Conservation (phyloP, 495 filamentous ascomycete species). For the Aspergillus leporis region DNA sequence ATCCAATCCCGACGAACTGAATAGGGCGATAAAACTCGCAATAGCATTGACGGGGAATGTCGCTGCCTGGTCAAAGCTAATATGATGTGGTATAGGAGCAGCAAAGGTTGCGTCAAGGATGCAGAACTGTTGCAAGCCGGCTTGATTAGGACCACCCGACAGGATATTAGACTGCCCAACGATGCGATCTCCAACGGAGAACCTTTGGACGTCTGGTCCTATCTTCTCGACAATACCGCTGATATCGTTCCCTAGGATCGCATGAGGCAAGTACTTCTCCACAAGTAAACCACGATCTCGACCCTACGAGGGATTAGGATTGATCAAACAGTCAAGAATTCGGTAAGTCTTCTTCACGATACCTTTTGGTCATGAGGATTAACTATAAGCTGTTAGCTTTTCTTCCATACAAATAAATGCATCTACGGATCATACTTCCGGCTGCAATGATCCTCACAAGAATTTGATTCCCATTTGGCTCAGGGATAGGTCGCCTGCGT, state of each 20-base stretch:
- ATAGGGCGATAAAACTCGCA: slow-evolving; percentile 26
- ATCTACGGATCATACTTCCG: slow-evolving; percentile 2
- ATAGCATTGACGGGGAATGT: slow-evolving; percentile 30
- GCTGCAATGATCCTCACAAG: slow-evolving; percentile 29
- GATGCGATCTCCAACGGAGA: slow-evolving; percentile 9
- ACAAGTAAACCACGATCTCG: slow-evolving; percentile 31
- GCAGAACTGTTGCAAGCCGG: slow-evolving; percentile 31
- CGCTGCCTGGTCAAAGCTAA: slow-evolving; percentile 28
- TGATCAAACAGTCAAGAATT: too few relatives aligned
- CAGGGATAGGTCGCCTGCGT: slow-evolving; percentile 20
- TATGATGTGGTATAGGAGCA: slow-evolving; percentile 22
- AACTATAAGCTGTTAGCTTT: not conserved
- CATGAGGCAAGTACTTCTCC: slow-evolving; percentile 16
- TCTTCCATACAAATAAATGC: too few relatives aligned
- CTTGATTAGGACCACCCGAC: slow-evolving; percentile 3
- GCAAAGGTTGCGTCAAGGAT: slow-evolving; percentile 19
- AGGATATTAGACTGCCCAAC: slow-evolving; percentile 4
- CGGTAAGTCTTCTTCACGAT: too few relatives aligned
- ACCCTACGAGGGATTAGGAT: not conserved
- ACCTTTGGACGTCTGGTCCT: slow-evolving; percentile 20
- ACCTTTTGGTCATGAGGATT: slow-evolving; percentile 30
- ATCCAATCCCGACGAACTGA: slow-evolving; percentile 22
- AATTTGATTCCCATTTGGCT: slow-evolving; percentile 21
- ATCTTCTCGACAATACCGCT: slow-evolving; percentile 26
- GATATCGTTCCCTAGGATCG: slow-evolving; percentile 26